Conservation (phyloP, 306 rosid species). For the Dalbergia cultrata region DNA sequence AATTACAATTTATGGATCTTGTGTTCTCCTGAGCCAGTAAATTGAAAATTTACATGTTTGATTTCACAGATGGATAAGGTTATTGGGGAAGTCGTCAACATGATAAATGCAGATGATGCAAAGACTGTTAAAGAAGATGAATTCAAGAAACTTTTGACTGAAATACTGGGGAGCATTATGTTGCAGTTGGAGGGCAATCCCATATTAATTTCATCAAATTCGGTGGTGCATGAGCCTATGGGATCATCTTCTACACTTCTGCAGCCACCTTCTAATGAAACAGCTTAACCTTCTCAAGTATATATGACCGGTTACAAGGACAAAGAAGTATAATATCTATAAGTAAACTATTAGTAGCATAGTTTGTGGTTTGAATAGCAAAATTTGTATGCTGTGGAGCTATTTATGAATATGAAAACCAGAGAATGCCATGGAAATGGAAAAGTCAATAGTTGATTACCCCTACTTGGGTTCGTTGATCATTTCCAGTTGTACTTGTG, state of each 20-base stretch:
- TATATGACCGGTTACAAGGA: slow-evolving; percentile 23
- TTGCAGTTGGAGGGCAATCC: slow-evolving; percentile 81
- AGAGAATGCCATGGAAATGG: slow-evolving; percentile 35
- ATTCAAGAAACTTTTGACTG: slow-evolving; percentile 78
- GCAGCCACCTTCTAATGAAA: slow-evolving; percentile 64
- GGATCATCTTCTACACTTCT: slow-evolving; percentile 76
- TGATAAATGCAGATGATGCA: slow-evolving; percentile 68
- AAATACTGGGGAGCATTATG: slow-evolving; percentile 76
- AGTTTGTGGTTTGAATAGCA: slow-evolving; percentile 34
- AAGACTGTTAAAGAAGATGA: slow-evolving; percentile 80
- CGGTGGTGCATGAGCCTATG: slow-evolving; percentile 91
- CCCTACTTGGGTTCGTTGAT: slow-evolving; percentile 33
- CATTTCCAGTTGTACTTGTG: not conserved
- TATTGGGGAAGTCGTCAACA: slow-evolving; percentile 60
- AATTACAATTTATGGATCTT: not conserved
- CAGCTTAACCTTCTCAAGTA: slow-evolving; percentile 34
- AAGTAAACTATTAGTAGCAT: slow-evolving; percentile 28
- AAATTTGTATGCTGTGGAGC: slow-evolving; percentile 7
- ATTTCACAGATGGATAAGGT: slow-evolving; percentile 80
- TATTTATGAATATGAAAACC: slow-evolving; percentile 29
- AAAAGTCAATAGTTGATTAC: not conserved
- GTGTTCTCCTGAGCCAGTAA: slow-evolving; percentile 6
- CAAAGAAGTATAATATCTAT: slow-evolving; percentile 29
- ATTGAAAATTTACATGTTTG: not conserved
- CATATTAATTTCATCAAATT: slow-evolving; percentile 74